phyloP scores from a whole-genome alignment of 1,284 basidiomycete genomes.

The Phellinidium pouzarii region DNA sequence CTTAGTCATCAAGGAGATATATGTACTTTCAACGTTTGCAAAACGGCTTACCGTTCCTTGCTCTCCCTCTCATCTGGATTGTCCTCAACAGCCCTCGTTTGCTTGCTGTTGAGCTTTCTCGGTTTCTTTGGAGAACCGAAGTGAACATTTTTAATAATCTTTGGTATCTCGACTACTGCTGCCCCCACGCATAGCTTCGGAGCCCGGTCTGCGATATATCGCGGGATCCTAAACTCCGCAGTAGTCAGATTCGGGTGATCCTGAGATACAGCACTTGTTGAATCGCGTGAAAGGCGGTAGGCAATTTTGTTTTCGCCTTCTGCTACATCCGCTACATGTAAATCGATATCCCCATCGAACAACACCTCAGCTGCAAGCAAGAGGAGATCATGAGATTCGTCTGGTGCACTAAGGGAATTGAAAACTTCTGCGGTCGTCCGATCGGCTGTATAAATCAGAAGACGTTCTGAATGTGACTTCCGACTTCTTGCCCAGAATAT shows the following conservation, averaged over 20 bases:
- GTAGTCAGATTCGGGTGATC: neutral
- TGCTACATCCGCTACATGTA: neutral
- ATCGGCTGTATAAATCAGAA: constrained; percentile 5
- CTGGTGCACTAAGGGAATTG: neutral
- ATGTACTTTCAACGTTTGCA: neutral
- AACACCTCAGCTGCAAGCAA: constrained; percentile 8
- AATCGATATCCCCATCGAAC: constrained; percentile 2
- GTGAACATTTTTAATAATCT: too few relatives aligned
- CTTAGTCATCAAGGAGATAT: neutral
- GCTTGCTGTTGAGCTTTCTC: neutral
- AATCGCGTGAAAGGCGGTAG: neutral
- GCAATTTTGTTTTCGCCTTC: constrained; percentile 1
- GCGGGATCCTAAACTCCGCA: neutral
- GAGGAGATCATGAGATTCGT: neutral
- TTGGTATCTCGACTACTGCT: neutral
- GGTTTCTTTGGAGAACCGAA: neutral
- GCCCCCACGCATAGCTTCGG: neutral
- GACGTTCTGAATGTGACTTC: neutral
- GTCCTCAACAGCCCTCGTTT: too few relatives aligned
- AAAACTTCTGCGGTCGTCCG: neutral
- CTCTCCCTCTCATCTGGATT: neutral
- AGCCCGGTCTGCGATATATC: neutral
- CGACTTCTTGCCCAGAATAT: constrained; percentile 1
- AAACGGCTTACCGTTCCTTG: neutral
- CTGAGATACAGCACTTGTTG: neutral